phyloP scores from a whole-genome alignment of 208 protist species.

The Giardia duodenalis region DNA sequence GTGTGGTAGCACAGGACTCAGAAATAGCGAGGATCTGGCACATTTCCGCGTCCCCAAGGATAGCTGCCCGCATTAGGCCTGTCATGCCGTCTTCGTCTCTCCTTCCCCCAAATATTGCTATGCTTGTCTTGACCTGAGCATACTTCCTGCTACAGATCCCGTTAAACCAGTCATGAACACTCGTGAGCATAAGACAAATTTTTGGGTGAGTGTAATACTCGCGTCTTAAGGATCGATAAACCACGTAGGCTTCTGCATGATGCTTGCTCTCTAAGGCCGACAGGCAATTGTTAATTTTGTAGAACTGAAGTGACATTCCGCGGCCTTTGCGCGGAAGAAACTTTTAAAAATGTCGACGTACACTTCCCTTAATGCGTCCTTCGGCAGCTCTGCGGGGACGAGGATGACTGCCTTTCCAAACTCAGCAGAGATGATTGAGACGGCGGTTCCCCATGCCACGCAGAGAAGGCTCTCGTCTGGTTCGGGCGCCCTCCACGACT shows the following conservation, averaged over 20 bases:
- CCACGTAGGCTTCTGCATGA: no score
- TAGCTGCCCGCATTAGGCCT: background rate
- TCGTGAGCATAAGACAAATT: background rate
- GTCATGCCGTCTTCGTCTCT: background rate
- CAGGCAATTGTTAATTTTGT: no score
- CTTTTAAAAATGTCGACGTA: no score
- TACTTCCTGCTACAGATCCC: background rate
- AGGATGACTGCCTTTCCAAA: background rate
- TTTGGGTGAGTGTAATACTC: no score
- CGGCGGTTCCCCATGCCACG: background rate
- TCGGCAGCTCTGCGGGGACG: background rate
- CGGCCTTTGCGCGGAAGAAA: no score
- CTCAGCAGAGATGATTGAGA: background rate
- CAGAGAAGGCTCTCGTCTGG: no score
- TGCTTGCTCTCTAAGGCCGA: no score
- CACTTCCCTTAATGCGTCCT: no score
- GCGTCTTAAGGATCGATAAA: no score
- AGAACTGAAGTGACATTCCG: no score
- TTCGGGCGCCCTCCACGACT: no score
- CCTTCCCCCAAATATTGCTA: background rate
- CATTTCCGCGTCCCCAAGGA: background rate
- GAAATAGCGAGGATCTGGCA: background rate
- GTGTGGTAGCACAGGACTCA: background rate
- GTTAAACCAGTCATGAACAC: background rate
- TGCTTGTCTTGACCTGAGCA: background rate